phyloP scores from a whole-genome alignment of 1,284 basidiomycete genomes.

The Peniophora sp. region DNA sequence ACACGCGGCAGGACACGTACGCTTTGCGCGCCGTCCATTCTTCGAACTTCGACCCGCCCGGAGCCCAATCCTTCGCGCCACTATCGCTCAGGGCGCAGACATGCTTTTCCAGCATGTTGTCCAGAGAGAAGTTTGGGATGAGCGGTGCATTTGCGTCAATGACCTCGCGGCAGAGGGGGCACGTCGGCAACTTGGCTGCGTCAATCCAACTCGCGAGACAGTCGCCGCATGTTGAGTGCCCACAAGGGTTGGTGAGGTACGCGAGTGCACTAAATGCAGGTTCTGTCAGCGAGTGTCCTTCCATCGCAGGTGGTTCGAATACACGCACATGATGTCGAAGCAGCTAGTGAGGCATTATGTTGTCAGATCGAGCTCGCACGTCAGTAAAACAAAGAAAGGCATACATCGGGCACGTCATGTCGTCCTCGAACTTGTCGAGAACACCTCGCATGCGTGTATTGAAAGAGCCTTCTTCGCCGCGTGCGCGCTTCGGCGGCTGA shows the following conservation, averaged over 20 bases:
- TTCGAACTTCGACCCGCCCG: slow-evolving; percentile 12
- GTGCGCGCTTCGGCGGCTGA: no score
- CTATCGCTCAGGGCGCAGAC: slow-evolving; percentile 17
- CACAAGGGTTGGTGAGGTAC: slow-evolving; percentile 23
- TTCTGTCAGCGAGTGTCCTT: no score
- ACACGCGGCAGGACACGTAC: slow-evolving; percentile 13
- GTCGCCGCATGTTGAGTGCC: slow-evolving; percentile 25
- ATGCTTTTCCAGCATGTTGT: slow-evolving; percentile 21
- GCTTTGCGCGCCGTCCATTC: slow-evolving; percentile 20
- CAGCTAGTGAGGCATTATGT: slow-evolving; percentile 16
- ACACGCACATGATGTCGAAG: slow-evolving; percentile 23
- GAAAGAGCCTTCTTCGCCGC: slow-evolving; percentile 10
- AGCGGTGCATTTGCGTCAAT: slow-evolving; percentile 16
- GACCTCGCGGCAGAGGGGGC: slow-evolving; percentile 20
- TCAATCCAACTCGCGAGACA: slow-evolving; percentile 22
- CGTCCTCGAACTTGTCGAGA: slow-evolving; percentile 20
- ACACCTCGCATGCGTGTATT: slow-evolving; percentile 13
- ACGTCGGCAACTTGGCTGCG: slow-evolving; percentile 16
- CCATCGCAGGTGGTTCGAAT: no score
- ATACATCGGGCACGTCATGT: slow-evolving; percentile 26
- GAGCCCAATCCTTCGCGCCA: slow-evolving; percentile 20
- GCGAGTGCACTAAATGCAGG: slow-evolving; percentile 16
- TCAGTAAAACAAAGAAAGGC: slow-evolving; percentile 7
- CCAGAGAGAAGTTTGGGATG: slow-evolving; percentile 23
- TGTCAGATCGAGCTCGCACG: not conserved